Evolutionary conservation across 78 protist genomes (phyloP), one percentile per base, ranked within the genome.

Genomic region (Anaeramoeba flamelloides): DNA sequence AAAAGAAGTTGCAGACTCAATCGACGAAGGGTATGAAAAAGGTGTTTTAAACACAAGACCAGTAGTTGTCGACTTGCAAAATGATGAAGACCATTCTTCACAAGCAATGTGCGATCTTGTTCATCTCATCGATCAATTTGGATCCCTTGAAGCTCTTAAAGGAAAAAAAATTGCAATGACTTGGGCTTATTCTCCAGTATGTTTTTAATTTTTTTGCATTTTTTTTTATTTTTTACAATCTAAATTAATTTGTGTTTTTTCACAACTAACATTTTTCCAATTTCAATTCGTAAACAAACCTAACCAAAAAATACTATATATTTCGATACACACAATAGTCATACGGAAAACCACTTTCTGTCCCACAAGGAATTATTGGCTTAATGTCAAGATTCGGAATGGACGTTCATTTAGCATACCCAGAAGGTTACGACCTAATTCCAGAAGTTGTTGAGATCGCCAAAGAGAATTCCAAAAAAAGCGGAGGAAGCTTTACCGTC

Each of bases 141-240:
- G 88, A 33, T 38, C 78, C 39, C 41, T 86, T 39, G 88, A 86
- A 36, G 38, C 79, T 37, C 1, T 86, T 32, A 1, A 36, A 1
- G 88, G 88, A 38, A 86, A 86, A 84, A 86, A 86, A 76, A 33
- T 86, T 3, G 86, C 85, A 34, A 81, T 86, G 85, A 77, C 86
- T 34, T 86, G 88, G 88, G 88, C 81, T 37, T 81, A 86, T 40
- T 81, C 83, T 31, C 83, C 87, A n/a, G n/a, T n/a, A n/a, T n/a
- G n/a, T n/a, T n/a, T n/a, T n/a, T n/a, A n/a, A n/a, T n/a, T n/a
- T n/a, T n/a, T n/a, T n/a, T n/a, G n/a, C n/a, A n/a, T n/a, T n/a
- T n/a, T n/a, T n/a, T n/a, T n/a, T n/a, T n/a, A n/a, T n/a, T n/a
- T n/a, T n/a, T n/a, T n/a, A n/a, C n/a, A n/a, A n/a, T n/a, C n/a